phyloP scores from a whole-genome alignment of 352 stramenopile species.

The Pythium apleroticum region DNA sequence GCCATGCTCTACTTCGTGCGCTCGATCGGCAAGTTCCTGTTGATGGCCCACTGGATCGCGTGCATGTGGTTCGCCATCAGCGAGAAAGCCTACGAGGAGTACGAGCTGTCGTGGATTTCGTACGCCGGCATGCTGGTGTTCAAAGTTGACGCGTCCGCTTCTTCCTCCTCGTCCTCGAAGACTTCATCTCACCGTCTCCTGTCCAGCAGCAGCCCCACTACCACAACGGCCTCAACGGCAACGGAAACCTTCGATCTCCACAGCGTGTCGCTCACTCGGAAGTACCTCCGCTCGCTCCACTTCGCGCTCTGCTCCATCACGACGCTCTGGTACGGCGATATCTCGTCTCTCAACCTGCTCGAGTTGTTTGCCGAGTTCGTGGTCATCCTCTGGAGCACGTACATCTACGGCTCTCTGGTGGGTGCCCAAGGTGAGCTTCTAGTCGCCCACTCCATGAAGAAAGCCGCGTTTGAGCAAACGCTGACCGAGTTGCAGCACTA shows the following conservation, averaged over 20 bases:
- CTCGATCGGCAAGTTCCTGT: conserved; percentile 48
- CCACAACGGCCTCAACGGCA: conserved; percentile 9
- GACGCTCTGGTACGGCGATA: conserved; percentile 70
- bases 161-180: conserved; percentile 11
- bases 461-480: conserved; percentile 66
- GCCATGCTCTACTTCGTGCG: conserved; percentile 45
- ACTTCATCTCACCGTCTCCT: conserved; percentile 10
- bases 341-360: conserved; percentile 63
- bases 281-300: conserved; percentile 66
- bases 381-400: conserved; percentile 64
- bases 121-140: conserved; percentile 51
- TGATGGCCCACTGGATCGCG: conserved; percentile 62
- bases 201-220: conserved; percentile 10
- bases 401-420: conserved; percentile 69
- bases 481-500: conserved; percentile 71
- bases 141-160: conserved; percentile 17
- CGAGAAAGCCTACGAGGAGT: conserved; percentile 37
- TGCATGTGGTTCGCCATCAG: conserved; percentile 59
- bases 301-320: conserved; percentile 69
- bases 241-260: conserved; percentile 24
- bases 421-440: conserved; percentile 57
- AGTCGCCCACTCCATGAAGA: conserved; percentile 39
- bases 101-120: conserved; percentile 56
- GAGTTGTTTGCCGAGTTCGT: conserved; percentile 58
- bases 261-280: conserved; percentile 40